phyloP scores from a whole-genome alignment of 1,284 basidiomycete species.

The Melampsora medusae region DNA sequence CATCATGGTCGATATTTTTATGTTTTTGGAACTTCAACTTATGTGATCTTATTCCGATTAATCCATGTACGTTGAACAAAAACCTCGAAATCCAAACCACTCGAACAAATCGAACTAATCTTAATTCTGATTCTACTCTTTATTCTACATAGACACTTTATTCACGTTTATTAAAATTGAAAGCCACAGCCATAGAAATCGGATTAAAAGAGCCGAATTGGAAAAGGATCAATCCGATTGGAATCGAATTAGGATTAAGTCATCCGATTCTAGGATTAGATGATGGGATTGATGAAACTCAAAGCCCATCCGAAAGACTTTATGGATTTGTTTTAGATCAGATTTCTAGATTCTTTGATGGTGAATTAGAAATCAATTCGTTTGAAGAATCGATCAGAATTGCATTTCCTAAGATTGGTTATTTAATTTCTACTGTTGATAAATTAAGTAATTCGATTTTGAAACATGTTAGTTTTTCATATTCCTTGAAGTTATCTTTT shows the following conservation, averaged over 20 bases:
- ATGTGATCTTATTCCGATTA: conserved; percentile 28
- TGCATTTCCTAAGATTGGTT: conserved; percentile 31
- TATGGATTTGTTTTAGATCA: conserved; percentile 40
- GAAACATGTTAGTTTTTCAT: conserved; percentile 27
- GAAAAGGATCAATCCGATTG: conserved; percentile 44
- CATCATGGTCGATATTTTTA: conserved; percentile 14
- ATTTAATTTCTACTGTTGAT: conserved; percentile 34
- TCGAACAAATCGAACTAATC: not conserved
- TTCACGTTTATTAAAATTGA: conserved; percentile 30
- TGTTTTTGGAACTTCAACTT: conserved; percentile 42
- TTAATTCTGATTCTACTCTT: no score
- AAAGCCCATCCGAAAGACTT: conserved; percentile 17
- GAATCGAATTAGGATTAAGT: conserved; percentile 36
- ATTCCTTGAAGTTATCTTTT: not conserved
- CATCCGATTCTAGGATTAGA: conserved; percentile 41
- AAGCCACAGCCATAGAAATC: conserved; percentile 18
- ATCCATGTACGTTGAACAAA: conserved; percentile 28
- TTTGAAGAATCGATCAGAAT: conserved; percentile 42
- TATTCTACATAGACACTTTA: conserved; percentile 20
- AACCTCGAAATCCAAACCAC: no score
- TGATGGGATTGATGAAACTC: not conserved
- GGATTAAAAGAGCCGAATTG: conserved; percentile 22
- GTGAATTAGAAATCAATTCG: conserved; percentile 30
- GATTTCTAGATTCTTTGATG: conserved; percentile 36
- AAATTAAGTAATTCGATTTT: conserved; percentile 38